Conservation (phyloP, 1,284 basidiomycete genomes). For the Lignosus rhinocerotis region DNA sequence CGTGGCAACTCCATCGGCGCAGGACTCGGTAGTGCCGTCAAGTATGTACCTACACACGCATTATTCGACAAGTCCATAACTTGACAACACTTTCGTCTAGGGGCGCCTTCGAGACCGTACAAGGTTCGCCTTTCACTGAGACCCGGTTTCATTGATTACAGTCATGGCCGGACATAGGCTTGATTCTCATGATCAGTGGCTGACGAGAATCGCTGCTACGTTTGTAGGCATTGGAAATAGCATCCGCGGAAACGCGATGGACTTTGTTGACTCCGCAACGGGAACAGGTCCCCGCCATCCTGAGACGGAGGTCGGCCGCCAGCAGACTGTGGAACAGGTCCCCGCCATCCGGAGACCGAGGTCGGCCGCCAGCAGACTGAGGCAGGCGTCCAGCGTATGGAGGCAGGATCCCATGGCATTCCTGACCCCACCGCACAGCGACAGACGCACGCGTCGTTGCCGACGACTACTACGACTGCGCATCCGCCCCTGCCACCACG, state of each 20-base stretch:
- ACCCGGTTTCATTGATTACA: neutral
- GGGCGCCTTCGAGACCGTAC: constrained; percentile 25
- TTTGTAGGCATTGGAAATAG: constrained; percentile 26
- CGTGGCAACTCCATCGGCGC: constrained; percentile 17
- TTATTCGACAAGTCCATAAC: neutral
- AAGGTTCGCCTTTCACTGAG: constrained; percentile 18
- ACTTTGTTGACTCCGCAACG: constrained; percentile 33
- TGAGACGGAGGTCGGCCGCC: constrained; percentile 23
- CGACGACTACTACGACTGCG: neutral
- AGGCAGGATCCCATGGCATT: constrained; percentile 1
- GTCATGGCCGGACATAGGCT: too few species aligned
- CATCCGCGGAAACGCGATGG: constrained; percentile 31
- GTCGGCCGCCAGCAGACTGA: constrained; percentile 18
- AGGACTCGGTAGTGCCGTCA: constrained; percentile 23
- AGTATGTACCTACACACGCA: constrained; percentile 12
- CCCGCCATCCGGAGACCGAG: constrained; percentile 24
- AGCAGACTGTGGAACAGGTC: constrained; percentile 19
- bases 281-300: constrained; percentile 25
- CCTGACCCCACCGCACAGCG: neutral
- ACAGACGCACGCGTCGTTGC: neutral
- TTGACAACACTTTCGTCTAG: constrained; percentile 6
- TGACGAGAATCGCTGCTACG: neutral
- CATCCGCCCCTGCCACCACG: constrained; percentile 8
- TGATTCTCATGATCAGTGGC: too few species aligned
- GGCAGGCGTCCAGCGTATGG: constrained; percentile 16